phyloP scores from a whole-genome alignment of 345 rosid genomes.

The Salix viminalis region DNA sequence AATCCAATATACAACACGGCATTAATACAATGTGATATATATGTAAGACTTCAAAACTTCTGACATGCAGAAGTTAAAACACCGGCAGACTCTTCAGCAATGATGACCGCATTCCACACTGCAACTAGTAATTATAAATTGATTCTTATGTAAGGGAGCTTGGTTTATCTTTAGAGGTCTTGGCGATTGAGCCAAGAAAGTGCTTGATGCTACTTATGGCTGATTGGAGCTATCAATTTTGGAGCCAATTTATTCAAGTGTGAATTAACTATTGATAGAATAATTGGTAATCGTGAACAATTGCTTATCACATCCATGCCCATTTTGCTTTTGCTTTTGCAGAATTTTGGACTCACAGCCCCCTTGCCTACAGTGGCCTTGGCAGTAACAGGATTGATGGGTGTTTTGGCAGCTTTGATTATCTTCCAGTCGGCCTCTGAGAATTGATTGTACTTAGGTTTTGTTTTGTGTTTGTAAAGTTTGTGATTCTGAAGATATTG shows the following conservation, averaged over 20 bases:
- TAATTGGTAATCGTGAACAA: not conserved
- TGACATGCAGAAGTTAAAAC: not conserved
- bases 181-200: too few species aligned
- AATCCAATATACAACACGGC: too few species aligned
- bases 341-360: slow-evolving; percentile 79
- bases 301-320: not conserved
- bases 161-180: too few species aligned
- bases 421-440: slow-evolving; percentile 89
- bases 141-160: too few species aligned
- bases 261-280: not conserved
- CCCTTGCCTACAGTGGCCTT: slow-evolving; percentile 84
- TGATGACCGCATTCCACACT: too few species aligned
- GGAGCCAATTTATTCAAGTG: not conserved
- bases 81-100: not conserved
- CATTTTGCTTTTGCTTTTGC: slow-evolving; percentile 20
- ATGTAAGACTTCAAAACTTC: not conserved
- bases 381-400: slow-evolving; percentile 74
- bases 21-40: not conserved
- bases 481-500: slow-evolving; percentile 7
- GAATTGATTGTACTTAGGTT: slow-evolving; percentile 31
- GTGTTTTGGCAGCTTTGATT: slow-evolving; percentile 70
- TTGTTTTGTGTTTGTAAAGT: slow-evolving; percentile 16
- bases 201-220: not conserved
- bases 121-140: too few species aligned
- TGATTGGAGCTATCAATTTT: not conserved